Evolutionary conservation across 495 filamentous ascomycete genomes (phyloP).

Genomic region (Staphylotrichum tortipilum): DNA sequence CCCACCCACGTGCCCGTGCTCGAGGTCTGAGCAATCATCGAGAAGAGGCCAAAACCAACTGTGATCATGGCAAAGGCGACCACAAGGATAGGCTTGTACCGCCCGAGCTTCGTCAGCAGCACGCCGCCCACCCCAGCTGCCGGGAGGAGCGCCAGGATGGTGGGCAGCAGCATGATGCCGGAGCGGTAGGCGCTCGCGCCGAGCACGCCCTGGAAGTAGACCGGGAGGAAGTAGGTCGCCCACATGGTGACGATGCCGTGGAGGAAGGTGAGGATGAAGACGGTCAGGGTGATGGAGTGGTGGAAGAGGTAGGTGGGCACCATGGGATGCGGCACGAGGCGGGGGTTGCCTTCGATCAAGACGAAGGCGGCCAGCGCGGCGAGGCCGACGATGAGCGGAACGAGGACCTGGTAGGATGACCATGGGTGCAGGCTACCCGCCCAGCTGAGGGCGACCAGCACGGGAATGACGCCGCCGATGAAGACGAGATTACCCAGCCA

Average conservation of each 20-base stretch:
- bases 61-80: constrained; percentile 26
- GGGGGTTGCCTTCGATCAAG: constrained; percentile 12
- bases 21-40: constrained; percentile 20
- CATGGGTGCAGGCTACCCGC: constrained; percentile 18
- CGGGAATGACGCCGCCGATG: constrained; percentile 17
- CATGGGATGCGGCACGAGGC: constrained; percentile 17
- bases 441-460: constrained; percentile 19
- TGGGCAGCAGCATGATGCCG: constrained; percentile 9
- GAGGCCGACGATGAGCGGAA: constrained; percentile 21
- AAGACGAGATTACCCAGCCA: constrained; percentile 25
- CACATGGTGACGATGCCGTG: constrained; percentile 19
- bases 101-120: constrained; percentile 22
- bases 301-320: constrained; percentile 24
- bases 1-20: constrained; percentile 20
- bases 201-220: constrained; percentile 42
- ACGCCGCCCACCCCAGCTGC: constrained; percentile 20
- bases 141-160: constrained; percentile 1
- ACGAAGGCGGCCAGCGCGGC: constrained; percentile 19
- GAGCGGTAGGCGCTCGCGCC: constrained; percentile 23
- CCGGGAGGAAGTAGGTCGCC: constrained; percentile 34
- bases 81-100: constrained; percentile 31
- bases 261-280: constrained; percentile 18
- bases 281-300: constrained; percentile 20
- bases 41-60: constrained; percentile 34
- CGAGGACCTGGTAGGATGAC: constrained; percentile 21